Evolutionary conservation across 108 stramenopile genomes (phyloP), one percentile per base, ranked within the genome.

Genomic region (Cylindrotheca closterium): DNA sequence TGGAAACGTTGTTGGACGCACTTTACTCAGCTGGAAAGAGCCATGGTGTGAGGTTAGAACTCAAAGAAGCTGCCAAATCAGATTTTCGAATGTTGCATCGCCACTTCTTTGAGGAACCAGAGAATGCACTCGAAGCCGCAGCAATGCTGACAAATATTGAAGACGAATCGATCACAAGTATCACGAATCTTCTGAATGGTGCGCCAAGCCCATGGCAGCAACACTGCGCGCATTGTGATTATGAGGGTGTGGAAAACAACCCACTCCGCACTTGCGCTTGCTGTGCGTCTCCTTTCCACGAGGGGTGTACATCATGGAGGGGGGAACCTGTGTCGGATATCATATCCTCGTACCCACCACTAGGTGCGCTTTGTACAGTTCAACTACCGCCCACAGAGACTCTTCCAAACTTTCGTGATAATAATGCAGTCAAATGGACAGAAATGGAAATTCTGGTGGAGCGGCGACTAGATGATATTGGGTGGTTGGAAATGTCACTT

Each of bases 171-270:
- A 15, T 28, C 28, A 15, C 19, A 15, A 48, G 60, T 3, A 34
- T 69, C 4, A 34, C 24, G 0, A 62, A 51, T 18, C 25, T 66
- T 19, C 51, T 79, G 0, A 56, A 55, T n/a, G 31, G 47, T 30
- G 29, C 46, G 18, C 72, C 71, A 8, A 46, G 19, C 18, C 72
- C 72, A 2, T 79, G 72, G 68, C 42, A 30, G 4, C 32, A 52
- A 18, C 28, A 8, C 19, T 62, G 61, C 49, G 37, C 25, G 15
- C 30, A 18, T n/a, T 64, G 74, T 17, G 34, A 34, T n/a, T 45
- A 58, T 42, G 12, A 19, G 0, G 27, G 45, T 7, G 37, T 42
- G 10, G 53, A 19, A 5, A 31, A 33, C n/a, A 47, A 59, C 29
- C 47, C 48, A 18, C 33, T 61, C 3, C 12, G 24, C 12, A 51